Evolutionary conservation across 1,284 basidiomycete genomes (phyloP).

Genomic region (Lentinula novae-zelandiae): DNA sequence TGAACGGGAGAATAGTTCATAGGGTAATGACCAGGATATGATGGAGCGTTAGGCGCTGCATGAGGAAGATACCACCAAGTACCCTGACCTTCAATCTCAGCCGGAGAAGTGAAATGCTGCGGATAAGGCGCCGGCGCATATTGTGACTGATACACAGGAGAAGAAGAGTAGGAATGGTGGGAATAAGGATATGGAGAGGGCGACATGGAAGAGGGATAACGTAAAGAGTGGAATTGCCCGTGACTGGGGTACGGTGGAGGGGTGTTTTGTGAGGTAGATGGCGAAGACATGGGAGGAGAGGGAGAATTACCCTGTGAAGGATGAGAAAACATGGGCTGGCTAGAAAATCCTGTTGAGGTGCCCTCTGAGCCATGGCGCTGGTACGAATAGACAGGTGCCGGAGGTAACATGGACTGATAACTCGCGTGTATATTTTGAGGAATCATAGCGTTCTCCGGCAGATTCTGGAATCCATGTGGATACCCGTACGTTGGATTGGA

Average conservation of each 20-base stretch:
- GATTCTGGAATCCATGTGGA: constrained; percentile 29
- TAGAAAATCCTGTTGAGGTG: constrained; percentile 24
- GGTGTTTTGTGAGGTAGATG: constrained; percentile 16
- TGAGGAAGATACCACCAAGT: constrained; percentile 55
- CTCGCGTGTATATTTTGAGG: constrained; percentile 30
- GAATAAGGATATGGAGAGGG: constrained; percentile 34
- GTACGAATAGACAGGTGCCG: constrained; percentile 27
- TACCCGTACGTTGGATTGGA: constrained; percentile 35
- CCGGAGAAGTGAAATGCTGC: constrained; percentile 29
- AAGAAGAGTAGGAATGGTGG: constrained; percentile 32
- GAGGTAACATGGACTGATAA: constrained; percentile 30
- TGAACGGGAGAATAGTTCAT: constrained; percentile 27
- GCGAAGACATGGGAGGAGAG: constrained; percentile 16
- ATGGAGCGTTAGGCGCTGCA: constrained; percentile 20
- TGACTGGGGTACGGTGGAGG: constrained; percentile 29
- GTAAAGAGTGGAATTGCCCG: constrained; percentile 36
- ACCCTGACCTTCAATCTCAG: constrained; percentile 37
- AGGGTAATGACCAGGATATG: constrained; percentile 39
- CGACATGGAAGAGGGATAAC: constrained; percentile 32
- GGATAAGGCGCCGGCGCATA: constrained; percentile 35
- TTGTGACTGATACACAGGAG: constrained; percentile 32
- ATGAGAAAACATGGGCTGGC: constrained; percentile 26
- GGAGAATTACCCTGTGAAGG: constrained; percentile 28
- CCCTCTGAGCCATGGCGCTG: constrained; percentile 32
- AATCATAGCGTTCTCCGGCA: constrained; percentile 27